Evolutionary conservation across 2,329 filamentous ascomycete genomes (phyloP).

Genomic region (Diaporthe destruens): DNA sequence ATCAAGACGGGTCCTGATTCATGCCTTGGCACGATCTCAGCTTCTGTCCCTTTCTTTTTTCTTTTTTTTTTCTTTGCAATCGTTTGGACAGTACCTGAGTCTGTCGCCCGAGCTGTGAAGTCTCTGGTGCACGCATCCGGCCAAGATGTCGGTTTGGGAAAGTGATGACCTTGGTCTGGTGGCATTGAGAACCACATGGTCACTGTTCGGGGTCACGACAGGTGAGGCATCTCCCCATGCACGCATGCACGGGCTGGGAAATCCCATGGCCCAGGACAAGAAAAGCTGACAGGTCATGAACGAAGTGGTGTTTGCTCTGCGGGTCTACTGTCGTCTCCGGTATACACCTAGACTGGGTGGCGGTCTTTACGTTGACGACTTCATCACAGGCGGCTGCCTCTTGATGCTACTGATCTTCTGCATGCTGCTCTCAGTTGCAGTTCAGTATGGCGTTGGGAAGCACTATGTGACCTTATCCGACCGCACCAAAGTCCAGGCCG

Average conservation of each 20-base stretch:
- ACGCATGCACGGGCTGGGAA: background rate
- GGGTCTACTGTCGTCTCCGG: conserved; percentile 46
- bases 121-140: background rate
- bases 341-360: conserved; percentile 41
- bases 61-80: too few species aligned
- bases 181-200: conserved; percentile 40
- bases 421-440: conserved; percentile 48
- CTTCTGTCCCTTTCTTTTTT: background rate
- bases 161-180: conserved; percentile 34
- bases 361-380: conserved; percentile 49
- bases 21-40: conserved; percentile 4
- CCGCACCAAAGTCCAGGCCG: conserved; percentile 39
- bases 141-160: conserved; percentile 37
- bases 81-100: background rate
- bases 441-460: conserved; percentile 47
- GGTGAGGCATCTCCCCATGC: conserved; percentile 42
- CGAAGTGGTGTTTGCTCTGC: conserved; percentile 47
- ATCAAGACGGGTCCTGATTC: background rate
- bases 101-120: conserved; percentile 1
- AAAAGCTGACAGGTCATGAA: conserved; percentile 10
- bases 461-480: conserved; percentile 44
- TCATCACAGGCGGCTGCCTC: conserved; percentile 49
- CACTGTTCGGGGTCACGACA: conserved; percentile 44
- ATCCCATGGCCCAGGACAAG: background rate
- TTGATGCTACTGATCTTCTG: conserved; percentile 48